These are phyloP conservation scores for Fusarium coicis DNA, from an alignment of 2,329 filamentous ascomycete species.

Conservation along the genomic window DNA sequence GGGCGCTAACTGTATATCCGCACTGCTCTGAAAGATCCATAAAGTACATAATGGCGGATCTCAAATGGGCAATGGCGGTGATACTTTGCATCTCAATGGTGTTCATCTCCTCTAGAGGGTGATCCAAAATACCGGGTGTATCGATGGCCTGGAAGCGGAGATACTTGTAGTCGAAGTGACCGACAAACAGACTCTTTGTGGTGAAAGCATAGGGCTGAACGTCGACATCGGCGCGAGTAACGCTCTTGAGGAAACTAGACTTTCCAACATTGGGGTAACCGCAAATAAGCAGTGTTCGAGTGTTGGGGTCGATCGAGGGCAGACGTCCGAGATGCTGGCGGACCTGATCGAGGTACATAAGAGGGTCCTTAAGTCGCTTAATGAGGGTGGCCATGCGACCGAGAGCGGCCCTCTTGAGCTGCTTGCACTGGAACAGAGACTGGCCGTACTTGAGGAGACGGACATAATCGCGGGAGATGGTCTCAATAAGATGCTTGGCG, in stretches of 20 bases:
- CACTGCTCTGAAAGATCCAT: slow-evolving; percentile 98
- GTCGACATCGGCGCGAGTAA: slow-evolving; percentile 94
- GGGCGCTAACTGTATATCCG: slow-evolving; percentile 90
- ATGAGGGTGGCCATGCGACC: slow-evolving; percentile 99
- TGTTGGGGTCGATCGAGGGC: slow-evolving; percentile 98
- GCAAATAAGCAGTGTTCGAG: slow-evolving; percentile 93
- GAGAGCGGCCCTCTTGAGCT: slow-evolving; percentile 94
- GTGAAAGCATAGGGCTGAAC: slow-evolving; percentile 99
- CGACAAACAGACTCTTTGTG: slow-evolving; percentile 96
- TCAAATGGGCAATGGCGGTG: slow-evolving; percentile 95
- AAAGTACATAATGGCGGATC: slow-evolving; percentile 95
- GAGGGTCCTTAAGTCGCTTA: slow-evolving; percentile 92
- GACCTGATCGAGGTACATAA: slow-evolving; percentile 91
- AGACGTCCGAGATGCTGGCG: slow-evolving; percentile 97
- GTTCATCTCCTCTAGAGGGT: slow-evolving; percentile 99
- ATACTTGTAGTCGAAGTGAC: slow-evolving; percentile 94
- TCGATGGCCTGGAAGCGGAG: slow-evolving; percentile 80
- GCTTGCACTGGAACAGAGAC: slow-evolving; percentile 98
- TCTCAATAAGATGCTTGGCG: slow-evolving; percentile 96
- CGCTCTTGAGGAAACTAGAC: slow-evolving; percentile 91
- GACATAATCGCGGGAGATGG: slow-evolving; percentile 94
- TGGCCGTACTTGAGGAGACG: slow-evolving; percentile 92
- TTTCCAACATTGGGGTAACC: slow-evolving; percentile 99
- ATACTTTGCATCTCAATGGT: slow-evolving; percentile 99
- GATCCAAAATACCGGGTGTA: slow-evolving; percentile 97